Conservation (phyloP, 164 flowering plant genomes). For the Houttuynia cordata region DNA sequence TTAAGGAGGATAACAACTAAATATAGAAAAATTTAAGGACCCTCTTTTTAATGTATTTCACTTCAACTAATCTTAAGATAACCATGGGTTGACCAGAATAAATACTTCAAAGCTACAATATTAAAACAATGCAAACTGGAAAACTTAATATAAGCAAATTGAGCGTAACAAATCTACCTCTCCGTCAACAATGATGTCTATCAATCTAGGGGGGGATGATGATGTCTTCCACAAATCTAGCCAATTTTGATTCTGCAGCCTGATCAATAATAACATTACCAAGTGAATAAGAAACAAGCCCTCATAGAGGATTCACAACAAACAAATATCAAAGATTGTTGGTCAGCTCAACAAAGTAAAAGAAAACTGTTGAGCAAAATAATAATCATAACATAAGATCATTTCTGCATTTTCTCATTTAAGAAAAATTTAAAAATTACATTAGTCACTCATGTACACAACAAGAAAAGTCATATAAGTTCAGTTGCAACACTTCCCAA, state of each 20-base stretch:
- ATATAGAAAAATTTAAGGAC: too few species aligned
- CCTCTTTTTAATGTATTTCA: too few species aligned
- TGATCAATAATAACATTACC: constrained; percentile 6
- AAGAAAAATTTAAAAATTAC: too few species aligned
- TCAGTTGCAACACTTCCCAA: too few species aligned
- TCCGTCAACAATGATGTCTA: constrained; percentile 90
- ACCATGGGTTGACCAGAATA: too few species aligned
- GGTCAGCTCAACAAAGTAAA: neutral
- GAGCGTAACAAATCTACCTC: constrained; percentile 43
- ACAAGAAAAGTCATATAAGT: too few species aligned
- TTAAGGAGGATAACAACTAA: too few species aligned
- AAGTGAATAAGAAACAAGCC: neutral
- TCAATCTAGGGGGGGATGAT: constrained; percentile 90
- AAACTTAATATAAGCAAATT: neutral
- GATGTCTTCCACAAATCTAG: constrained; percentile 91
- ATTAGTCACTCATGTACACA: too few species aligned
- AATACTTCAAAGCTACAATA: neutral
- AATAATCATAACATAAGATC: too few species aligned
- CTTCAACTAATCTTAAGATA: too few species aligned
- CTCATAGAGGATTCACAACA: neutral
- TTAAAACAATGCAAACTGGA: neutral
- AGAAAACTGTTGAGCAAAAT: neutral
- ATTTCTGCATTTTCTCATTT: too few species aligned
- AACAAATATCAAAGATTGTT: neutral
- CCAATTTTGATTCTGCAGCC: constrained; percentile 87